A percentile compares a stretch with the other conserved stretches of the same genome.
Conservation (phyloP, 257 asterid species). For the Henckelia pumila region DNA sequence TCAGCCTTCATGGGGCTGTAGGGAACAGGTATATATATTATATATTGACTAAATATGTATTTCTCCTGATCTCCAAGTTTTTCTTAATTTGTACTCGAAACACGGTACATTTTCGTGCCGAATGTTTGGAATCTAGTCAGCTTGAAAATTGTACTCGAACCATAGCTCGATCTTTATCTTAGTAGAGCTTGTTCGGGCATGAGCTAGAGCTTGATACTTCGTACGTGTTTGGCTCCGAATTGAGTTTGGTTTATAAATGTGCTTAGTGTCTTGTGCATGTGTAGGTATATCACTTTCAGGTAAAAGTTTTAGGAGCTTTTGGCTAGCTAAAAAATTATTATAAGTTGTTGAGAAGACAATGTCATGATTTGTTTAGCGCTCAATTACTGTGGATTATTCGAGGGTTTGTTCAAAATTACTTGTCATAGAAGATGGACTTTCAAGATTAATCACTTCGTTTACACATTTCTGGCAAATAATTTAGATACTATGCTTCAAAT, state of each 20-base stretch:
- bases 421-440: constrained; percentile 16
- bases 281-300: constrained; percentile 22
- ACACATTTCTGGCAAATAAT: constrained; percentile 18
- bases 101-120: not conserved
- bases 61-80: too few relatives aligned
- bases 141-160: not conserved
- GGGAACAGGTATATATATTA: constrained; percentile 79
- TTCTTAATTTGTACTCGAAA: not conserved
- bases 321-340: constrained; percentile 23
- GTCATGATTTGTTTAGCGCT: constrained; percentile 36
- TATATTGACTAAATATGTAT: not conserved
- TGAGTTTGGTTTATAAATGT: not conserved
- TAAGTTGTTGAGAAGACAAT: constrained; percentile 43
- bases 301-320: constrained; percentile 29
- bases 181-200: not conserved
- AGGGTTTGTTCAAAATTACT: constrained; percentile 25
- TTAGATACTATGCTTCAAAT: constrained; percentile 3
- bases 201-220: not conserved
- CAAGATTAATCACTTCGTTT: constrained; percentile 21
- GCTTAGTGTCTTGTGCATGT: constrained; percentile 19
- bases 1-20: constrained; percentile 85
- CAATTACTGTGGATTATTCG: constrained; percentile 22
- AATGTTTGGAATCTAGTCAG: too few relatives aligned
- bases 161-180: not conserved
- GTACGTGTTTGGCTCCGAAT: not conserved